Base-by-base conservation (phyloP, 495 filamentous ascomycete species). In the Bathelium albidoporum region DNA sequence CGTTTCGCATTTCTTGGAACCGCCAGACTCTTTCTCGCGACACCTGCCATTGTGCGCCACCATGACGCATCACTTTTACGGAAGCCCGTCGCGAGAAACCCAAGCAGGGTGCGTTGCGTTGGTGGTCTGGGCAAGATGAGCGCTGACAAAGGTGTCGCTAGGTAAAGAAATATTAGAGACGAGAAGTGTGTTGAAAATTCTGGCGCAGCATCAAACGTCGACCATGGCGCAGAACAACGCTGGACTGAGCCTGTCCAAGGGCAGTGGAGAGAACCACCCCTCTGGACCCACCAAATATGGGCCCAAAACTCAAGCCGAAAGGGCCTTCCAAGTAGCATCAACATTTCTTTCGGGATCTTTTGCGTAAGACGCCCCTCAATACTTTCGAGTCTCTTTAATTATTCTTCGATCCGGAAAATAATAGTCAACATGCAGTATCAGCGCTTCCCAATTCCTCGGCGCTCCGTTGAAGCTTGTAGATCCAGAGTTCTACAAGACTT, bases 401-500 rank as follows among this genome's bases (percentile, higher is more conserved):
- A 10, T 55, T 12, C 22, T 28, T 29, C 12, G 24, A 55, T 20
- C 1, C 29, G 5, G 5, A 55, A 28, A 55, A 29, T 55, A 29
- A 55, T 16, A 9, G 49, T 55, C 0, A 26, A 55, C 2, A 28
- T 43, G 36, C 52, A 73, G 71, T 9, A 76, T 76, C 20, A 75
- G 68, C 55, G 74, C 74, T 24, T 73, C 75, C 11, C 74, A 76
- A 65, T 72, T 77, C 62, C 65, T 76, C 18, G 75, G 75, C 11
- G 72, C 73, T 3, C 74, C 74, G 7, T 64, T 77, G 32, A 75
- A 77, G 59, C 63, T 74, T 24, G 73, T 76, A 59, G 71, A 77
- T 59, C 70, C 67, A 0, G 71, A 69, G 31, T 74, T 72, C 64
- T 77, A 77, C 68, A 65, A 76, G 32, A 65, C 65, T 29, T 77